Conservation (phyloP, 2,329 filamentous ascomycete genomes). For the Reticulascus tulasneorum region DNA sequence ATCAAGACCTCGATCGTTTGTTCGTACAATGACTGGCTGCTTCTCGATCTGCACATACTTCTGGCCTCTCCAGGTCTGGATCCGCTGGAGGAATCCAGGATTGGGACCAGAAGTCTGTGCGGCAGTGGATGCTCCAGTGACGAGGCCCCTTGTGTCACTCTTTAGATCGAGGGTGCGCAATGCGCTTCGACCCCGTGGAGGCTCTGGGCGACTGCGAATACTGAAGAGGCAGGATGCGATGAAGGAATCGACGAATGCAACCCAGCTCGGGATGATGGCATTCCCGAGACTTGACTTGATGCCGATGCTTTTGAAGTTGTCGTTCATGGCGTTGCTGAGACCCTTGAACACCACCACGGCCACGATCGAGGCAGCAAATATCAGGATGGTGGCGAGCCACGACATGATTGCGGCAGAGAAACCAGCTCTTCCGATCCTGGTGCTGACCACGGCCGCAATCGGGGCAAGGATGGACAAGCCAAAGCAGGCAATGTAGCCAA, state of each 20-base stretch:
- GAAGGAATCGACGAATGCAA: conserved; percentile 19
- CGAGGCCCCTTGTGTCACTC: conserved; percentile 6
- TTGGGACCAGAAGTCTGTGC: conserved; percentile 11
- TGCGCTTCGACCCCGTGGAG: not conserved
- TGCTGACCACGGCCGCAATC: conserved; percentile 16
- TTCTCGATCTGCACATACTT: conserved; percentile 27
- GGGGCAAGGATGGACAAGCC: conserved; percentile 18
- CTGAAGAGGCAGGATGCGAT: conserved; percentile 13
- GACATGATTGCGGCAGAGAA: conserved; percentile 16
- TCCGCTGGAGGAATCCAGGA: conserved; percentile 13
- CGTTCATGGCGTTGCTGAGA: conserved; percentile 21
- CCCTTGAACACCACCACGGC: conserved; percentile 20
- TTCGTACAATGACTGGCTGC: conserved; percentile 15
- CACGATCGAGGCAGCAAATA: conserved; percentile 22
- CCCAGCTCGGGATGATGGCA: conserved; percentile 23
- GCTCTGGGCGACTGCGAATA: not conserved
- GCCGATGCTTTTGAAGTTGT: conserved; percentile 19
- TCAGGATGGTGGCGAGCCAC: conserved; percentile 18
- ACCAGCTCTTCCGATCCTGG: conserved; percentile 12
- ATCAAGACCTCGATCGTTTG: conserved; percentile 5
- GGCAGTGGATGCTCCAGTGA: not conserved
- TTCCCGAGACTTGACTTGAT: conserved; percentile 17
- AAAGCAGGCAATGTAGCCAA: conserved; percentile 24
- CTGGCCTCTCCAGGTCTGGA: conserved; percentile 19
- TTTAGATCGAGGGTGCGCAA: too few relatives aligned